phyloP scores from a whole-genome alignment of 2,329 filamentous ascomycete species.

The Shiraia bambusicola region DNA sequence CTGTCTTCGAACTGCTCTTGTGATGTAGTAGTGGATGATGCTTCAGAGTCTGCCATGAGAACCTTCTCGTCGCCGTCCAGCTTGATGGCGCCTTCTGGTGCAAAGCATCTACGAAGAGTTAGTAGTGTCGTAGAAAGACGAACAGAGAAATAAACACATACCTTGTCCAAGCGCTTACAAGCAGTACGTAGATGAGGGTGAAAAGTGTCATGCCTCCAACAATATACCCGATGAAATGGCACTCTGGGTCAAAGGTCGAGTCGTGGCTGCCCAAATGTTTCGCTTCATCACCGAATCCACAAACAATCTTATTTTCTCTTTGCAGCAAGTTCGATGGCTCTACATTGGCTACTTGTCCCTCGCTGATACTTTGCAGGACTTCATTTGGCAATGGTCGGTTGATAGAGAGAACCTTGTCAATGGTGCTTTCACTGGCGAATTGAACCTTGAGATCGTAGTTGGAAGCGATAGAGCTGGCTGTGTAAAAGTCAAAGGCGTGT shows the following conservation, averaged over 20 bases:
- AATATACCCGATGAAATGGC: conserved; percentile 20
- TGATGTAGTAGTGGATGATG: not conserved
- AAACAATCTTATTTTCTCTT: conserved; percentile 25
- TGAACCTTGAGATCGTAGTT: conserved; percentile 25
- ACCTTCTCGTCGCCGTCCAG: conserved; percentile 27
- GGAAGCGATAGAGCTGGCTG: conserved; percentile 23
- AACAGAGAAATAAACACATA: conserved; percentile 3
- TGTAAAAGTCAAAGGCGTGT: conserved; percentile 25
- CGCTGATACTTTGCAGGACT: conserved; percentile 14
- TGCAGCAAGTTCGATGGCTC: conserved; percentile 7
- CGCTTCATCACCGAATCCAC: conserved; percentile 27
- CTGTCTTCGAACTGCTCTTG: too few species aligned
- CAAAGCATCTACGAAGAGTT: conserved; percentile 9
- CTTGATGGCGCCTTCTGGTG: conserved; percentile 15
- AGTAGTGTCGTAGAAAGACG: not conserved
- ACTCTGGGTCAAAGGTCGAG: conserved; percentile 5
- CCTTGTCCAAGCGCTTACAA: conserved; percentile 25
- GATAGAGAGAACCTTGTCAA: conserved; percentile 21
- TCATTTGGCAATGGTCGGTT: conserved; percentile 21
- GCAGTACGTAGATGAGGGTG: conserved; percentile 18
- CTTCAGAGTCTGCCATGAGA: conserved; percentile 11
- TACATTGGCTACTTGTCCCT: conserved; percentile 12
- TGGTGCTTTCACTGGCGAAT: conserved; percentile 24
- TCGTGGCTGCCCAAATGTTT: conserved; percentile 9
- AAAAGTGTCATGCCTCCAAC: conserved; percentile 20